phyloP scores from a whole-genome alignment of 208 protist species.

The Naegleria gruberi region DNA sequence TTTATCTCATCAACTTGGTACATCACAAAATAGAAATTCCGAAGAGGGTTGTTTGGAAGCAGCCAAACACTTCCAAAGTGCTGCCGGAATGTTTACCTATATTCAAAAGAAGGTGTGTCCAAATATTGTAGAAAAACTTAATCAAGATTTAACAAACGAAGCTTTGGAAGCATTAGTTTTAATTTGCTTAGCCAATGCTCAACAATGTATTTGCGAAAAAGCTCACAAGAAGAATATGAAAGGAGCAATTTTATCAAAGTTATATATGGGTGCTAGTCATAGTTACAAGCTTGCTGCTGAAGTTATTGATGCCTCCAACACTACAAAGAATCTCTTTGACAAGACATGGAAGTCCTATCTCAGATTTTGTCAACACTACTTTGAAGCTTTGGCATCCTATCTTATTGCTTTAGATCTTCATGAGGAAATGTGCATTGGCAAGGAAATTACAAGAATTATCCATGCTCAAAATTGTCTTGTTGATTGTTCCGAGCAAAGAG shows the following conservation, averaged over 20 bases:
- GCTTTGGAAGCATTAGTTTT: not conserved
- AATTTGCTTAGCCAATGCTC: not conserved
- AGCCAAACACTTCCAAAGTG: slow-evolving; percentile 10
- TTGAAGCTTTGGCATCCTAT: not conserved
- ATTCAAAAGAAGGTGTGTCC: not conserved
- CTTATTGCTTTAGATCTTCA: not conserved
- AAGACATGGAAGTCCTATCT: not conserved
- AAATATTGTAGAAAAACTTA: not conserved
- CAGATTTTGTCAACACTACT: not conserved
- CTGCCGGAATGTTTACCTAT: not conserved
- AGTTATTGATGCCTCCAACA: not conserved
- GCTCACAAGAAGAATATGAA: not conserved
- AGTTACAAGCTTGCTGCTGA: not conserved
- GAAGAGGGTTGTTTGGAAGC: not conserved
- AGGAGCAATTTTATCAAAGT: not conserved
- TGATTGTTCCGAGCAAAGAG: not conserved
- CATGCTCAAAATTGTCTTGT: not conserved
- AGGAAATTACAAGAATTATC: not conserved
- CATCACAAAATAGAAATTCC: not conserved
- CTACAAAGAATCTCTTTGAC: not conserved
- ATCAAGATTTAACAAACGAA: not conserved
- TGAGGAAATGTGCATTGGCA: not conserved
- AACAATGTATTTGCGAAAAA: slow-evolving; percentile 12
- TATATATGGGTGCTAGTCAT: not conserved
- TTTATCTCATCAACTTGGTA: not conserved